phyloP scores from a whole-genome alignment of 257 asterid genomes.

The Solanum habrochaites region DNA sequence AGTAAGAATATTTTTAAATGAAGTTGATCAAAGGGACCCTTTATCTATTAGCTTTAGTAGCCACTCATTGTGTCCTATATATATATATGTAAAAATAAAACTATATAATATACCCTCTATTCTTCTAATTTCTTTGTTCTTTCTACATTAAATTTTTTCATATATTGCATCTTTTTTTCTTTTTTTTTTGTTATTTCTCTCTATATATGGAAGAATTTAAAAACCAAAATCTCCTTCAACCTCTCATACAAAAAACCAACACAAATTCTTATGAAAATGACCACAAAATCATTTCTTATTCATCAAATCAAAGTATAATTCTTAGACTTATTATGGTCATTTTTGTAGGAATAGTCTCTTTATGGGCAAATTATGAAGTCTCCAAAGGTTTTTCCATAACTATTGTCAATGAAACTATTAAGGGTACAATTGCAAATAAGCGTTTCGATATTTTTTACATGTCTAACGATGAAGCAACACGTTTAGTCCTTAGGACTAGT shows the following conservation, averaged over 20 bases:
- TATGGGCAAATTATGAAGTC: slow-evolving; percentile 73
- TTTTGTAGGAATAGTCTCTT: slow-evolving; percentile 28
- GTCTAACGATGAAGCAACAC: slow-evolving; percentile 47
- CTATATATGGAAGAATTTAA: slow-evolving; percentile 16
- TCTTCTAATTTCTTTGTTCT: neutral
- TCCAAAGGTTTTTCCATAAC: slow-evolving; percentile 56
- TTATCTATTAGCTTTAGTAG: neutral
- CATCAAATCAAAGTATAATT: slow-evolving; percentile 15
- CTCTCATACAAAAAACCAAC: slow-evolving; percentile 27
- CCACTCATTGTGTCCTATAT: neutral
- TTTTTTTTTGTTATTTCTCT: neutral
- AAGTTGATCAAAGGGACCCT: neutral
- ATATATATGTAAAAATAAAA: neutral
- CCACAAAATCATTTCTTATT: neutral
- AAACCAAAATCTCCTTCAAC: slow-evolving; percentile 32
- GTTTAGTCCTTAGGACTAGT: slow-evolving; percentile 35
- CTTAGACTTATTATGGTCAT: slow-evolving; percentile 29
- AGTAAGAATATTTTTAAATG: neutral
- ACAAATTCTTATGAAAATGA: neutral
- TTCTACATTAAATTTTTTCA: neutral
- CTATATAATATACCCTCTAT: neutral
- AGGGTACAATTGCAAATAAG: slow-evolving; percentile 9
- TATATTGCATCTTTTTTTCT: neutral
- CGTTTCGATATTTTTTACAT: slow-evolving; percentile 50
- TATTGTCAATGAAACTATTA: slow-evolving; percentile 26